phyloP scores from a whole-genome alignment of 179 eudicot species.

The Heliamphora pulchella region DNA sequence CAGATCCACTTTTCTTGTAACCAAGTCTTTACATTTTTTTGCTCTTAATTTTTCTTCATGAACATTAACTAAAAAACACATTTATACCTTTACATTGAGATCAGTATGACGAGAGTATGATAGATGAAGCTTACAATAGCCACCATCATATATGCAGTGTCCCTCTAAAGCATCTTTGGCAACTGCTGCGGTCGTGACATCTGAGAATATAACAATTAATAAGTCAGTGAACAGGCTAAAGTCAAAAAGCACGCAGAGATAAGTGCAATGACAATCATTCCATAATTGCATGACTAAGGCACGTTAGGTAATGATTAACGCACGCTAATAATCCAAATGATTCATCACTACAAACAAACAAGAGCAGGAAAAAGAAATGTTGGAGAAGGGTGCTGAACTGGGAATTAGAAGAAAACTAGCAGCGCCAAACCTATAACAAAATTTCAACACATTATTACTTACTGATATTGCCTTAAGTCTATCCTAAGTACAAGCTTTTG shows the following conservation, averaged over 20 bases:
- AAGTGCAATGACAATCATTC: not conserved
- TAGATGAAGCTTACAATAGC: slow-evolving; percentile 91
- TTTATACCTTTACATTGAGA: slow-evolving; percentile 76
- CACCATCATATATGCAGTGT: slow-evolving; percentile 89
- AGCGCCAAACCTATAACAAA: not conserved
- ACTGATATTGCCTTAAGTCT: no score
- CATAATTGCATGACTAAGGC: not conserved
- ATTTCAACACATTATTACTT: no score
- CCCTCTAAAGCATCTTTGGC: slow-evolving; percentile 73
- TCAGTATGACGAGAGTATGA: slow-evolving; percentile 92
- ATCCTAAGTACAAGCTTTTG: no score
- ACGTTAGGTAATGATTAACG: not conserved
- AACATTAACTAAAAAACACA: slow-evolving; percentile 25
- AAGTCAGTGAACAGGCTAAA: not conserved
- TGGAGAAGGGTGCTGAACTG: not conserved
- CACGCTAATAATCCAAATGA: not conserved
- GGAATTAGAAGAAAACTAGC: not conserved
- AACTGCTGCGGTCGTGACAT: slow-evolving; percentile 52
- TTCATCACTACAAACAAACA: not conserved
- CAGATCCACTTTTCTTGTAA: not conserved
- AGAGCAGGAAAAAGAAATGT: not conserved
- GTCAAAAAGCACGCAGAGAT: not conserved
- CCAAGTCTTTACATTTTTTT: slow-evolving; percentile 10
- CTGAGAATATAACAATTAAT: slow-evolving; percentile 25
- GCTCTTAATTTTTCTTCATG: slow-evolving; percentile 13